Conservation (phyloP, 176 grass and related monocot species). For the Triticum urartu region DNA sequence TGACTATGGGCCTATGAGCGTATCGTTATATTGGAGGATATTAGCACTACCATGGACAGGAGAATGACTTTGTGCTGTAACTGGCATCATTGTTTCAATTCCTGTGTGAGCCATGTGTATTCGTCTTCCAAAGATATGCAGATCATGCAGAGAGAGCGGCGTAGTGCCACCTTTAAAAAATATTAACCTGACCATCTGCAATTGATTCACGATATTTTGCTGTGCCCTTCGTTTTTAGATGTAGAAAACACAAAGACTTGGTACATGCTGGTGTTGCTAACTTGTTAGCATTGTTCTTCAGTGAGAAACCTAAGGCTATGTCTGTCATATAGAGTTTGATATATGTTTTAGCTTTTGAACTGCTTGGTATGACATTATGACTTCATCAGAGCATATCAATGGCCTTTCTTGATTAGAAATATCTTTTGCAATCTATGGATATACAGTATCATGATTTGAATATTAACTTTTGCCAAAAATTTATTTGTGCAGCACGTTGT, state of each 20-base stretch:
- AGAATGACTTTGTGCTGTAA: not conserved
- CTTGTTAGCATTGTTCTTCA: not conserved
- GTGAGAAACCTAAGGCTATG: not conserved
- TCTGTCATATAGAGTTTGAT: not conserved
- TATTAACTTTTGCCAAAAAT: conserved; percentile 20
- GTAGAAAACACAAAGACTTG: not conserved
- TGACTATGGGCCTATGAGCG: not conserved
- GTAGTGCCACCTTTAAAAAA: not conserved
- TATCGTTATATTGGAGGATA: not conserved
- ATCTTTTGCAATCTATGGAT: not conserved
- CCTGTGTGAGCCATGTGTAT: not conserved
- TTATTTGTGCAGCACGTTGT: conserved; percentile 59
- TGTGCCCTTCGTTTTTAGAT: not conserved
- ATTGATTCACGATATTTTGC: not conserved
- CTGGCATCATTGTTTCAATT: not conserved
- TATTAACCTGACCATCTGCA: not conserved
- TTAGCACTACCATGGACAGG: not conserved
- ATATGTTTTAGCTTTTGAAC: not conserved
- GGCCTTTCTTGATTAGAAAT: not conserved
- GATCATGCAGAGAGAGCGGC: not conserved
- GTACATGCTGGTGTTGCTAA: conserved; percentile 7
- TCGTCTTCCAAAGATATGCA: not conserved
- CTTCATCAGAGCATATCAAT: not conserved
- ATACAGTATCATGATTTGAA: conserved; percentile 4
- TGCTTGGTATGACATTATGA: not conserved